Percentiles rank a stretch among this genome's conserved stretches.
Conservation (phyloP, 1,284 basidiomycete species). For the Apiotrichum siamense region DNA sequence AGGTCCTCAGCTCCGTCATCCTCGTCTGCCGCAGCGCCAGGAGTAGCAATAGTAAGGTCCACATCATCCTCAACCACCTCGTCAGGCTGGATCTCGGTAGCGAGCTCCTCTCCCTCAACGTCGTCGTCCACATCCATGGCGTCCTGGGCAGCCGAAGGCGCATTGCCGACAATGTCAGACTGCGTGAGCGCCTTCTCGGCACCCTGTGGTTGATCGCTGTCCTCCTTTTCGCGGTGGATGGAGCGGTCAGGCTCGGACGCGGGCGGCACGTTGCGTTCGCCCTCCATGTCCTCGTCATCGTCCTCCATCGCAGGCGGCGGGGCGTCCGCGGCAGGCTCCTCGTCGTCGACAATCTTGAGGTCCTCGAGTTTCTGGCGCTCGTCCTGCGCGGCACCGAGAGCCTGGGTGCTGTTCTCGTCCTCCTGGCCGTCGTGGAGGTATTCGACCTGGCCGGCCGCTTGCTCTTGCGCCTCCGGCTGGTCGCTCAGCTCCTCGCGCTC, state of each 20-base stretch:
- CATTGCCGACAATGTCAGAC: conserved; percentile 37
- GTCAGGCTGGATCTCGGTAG: conserved; percentile 26
- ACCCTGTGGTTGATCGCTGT: conserved; percentile 17
- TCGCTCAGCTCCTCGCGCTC: conserved; percentile 46
- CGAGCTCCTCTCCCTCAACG: conserved; percentile 37
- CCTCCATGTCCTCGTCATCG: conserved; percentile 13
- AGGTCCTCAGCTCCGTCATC: conserved; percentile 58
- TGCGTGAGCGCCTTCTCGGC: conserved; percentile 47
- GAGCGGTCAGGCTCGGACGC: conserved; percentile 13
- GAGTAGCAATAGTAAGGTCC: conserved; percentile 58
- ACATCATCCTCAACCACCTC: conserved; percentile 40
- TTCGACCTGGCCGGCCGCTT: conserved; percentile 63
- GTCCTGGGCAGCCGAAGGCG: conserved; percentile 23
- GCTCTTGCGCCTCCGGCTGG: conserved; percentile 40
- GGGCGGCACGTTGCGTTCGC: neutral
- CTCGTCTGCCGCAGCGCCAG: conserved; percentile 3
- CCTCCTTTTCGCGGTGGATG: conserved; percentile 17
- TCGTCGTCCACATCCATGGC: conserved; percentile 37
- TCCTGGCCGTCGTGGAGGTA: conserved; percentile 69
- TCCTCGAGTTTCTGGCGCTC: conserved; percentile 75
- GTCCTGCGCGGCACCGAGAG: conserved; percentile 76
- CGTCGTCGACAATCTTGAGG: conserved; percentile 66
- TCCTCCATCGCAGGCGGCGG: conserved; percentile 19
- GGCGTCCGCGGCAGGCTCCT: conserved; percentile 13
- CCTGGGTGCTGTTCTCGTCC: conserved; percentile 73